A percentile compares a stretch with the other conserved stretches of the same genome.
Conservation (phyloP, 1,284 basidiomycete species). For the Phylloboletellus chloephorus region DNA sequence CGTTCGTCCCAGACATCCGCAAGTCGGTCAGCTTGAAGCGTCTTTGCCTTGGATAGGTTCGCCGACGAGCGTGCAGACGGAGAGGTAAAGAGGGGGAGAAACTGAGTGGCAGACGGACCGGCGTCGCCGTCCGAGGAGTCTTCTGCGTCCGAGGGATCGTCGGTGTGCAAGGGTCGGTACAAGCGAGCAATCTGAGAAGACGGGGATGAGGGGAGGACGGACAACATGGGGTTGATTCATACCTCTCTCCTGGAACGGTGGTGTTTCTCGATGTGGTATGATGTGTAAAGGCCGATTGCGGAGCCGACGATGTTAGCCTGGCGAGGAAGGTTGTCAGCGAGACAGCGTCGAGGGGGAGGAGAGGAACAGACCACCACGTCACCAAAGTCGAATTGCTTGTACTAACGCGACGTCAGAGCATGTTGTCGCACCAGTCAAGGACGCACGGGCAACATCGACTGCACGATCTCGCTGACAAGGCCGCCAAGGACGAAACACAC, state of each 20-base stretch:
- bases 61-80: slow-evolving; percentile 17
- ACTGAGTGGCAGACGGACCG: slow-evolving; percentile 41
- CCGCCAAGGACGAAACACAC: slow-evolving; percentile 78
- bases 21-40: slow-evolving; percentile 34
- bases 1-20: slow-evolving; percentile 72
- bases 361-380: slow-evolving; percentile 61
- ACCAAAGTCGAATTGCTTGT: slow-evolving; percentile 74
- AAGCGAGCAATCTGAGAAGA: slow-evolving; percentile 59
- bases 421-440: slow-evolving; percentile 1
- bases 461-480: slow-evolving; percentile 81
- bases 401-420: slow-evolving; percentile 36
- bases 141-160: slow-evolving; percentile 48
- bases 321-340: slow-evolving; percentile 10
- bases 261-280: slow-evolving; percentile 66
- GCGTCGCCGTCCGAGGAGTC: slow-evolving; percentile 46
- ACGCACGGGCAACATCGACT: slow-evolving; percentile 70
- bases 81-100: slow-evolving; percentile 48
- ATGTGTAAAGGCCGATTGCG: slow-evolving; percentile 59
- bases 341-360: slow-evolving; percentile 8
- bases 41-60: slow-evolving; percentile 24
- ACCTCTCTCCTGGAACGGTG: slow-evolving; percentile 75
- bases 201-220: slow-evolving; percentile 1
- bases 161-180: slow-evolving; percentile 61
- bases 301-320: slow-evolving; percentile 84
- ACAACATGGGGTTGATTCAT: slow-evolving; percentile 11